Percentiles rank a stretch among this genome's conserved stretches.
These are phyloP conservation scores for Cryptococcus sp. DNA, from an alignment of 1,284 basidiomycete genomes.

Conservation along the genomic window DNA sequence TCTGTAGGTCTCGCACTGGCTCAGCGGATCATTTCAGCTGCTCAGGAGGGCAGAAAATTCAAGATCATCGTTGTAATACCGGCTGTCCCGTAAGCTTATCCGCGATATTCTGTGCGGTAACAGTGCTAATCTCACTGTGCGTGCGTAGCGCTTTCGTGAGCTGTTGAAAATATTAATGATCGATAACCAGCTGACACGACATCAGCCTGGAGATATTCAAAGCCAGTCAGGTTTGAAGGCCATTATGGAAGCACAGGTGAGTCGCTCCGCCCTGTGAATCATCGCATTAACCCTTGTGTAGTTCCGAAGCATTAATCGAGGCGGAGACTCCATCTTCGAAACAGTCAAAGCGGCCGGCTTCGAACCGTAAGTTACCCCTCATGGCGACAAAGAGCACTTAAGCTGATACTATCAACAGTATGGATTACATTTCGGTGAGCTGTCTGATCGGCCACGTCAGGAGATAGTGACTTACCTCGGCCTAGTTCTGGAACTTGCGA, in stretches of 20 bases:
- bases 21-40: slow-evolving; percentile 79
- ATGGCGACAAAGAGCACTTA: not conserved
- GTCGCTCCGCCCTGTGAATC: not conserved
- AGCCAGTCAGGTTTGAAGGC: slow-evolving; percentile 66
- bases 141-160: slow-evolving; percentile 43
- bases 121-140: not conserved
- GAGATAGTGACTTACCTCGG: slow-evolving; percentile 38
- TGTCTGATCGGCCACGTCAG: too few relatives aligned
- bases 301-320: slow-evolving; percentile 78
- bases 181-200: slow-evolving; percentile 1
- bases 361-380: slow-evolving; percentile 63
- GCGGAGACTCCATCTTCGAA: slow-evolving; percentile 82
- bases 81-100: slow-evolving; percentile 50
- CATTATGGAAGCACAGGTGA: slow-evolving; percentile 51
- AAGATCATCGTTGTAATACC: slow-evolving; percentile 77
- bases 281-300: slow-evolving; percentile 15
- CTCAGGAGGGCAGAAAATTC: slow-evolving; percentile 70
- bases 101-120: not conserved
- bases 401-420: slow-evolving; percentile 13
- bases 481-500: slow-evolving; percentile 82
- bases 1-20: slow-evolving; percentile 67
- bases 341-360: slow-evolving; percentile 73
- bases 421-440: slow-evolving; percentile 58
- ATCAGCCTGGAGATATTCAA: slow-evolving; percentile 71
- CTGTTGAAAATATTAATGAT: not conserved